These are phyloP conservation scores for Phytopythium boreale DNA, from an alignment of 352 stramenopile species.

Conservation along the genomic window DNA sequence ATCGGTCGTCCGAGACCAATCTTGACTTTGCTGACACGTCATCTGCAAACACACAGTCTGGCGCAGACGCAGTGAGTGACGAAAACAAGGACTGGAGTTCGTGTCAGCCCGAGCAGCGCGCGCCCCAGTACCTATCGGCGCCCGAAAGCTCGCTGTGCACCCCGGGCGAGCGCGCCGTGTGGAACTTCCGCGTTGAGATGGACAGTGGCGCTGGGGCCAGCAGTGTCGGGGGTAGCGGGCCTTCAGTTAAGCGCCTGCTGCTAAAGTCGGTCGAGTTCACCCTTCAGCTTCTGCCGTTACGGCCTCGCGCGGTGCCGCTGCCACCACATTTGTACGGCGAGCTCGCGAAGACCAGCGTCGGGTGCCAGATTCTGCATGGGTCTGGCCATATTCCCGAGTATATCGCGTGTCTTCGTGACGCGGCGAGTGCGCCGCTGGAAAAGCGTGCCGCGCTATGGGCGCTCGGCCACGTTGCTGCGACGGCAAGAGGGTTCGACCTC, in stretches of 20 bases:
- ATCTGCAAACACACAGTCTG: constrained; percentile 18
- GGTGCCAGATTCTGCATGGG: constrained; percentile 75
- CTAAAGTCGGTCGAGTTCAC: constrained; percentile 91
- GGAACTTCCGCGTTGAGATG: constrained; percentile 90
- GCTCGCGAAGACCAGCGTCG: constrained; percentile 77
- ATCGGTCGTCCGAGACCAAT: constrained; percentile 69
- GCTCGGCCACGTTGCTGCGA: constrained; percentile 78
- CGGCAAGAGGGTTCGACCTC: constrained; percentile 74
- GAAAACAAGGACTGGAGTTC: constrained; percentile 90
- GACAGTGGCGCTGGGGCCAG: constrained; percentile 35
- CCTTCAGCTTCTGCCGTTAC: constrained; percentile 75
- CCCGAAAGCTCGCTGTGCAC: constrained; percentile 78
- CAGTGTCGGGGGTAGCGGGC: constrained; percentile 26
- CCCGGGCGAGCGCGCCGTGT: constrained; percentile 78
- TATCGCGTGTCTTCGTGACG: constrained; percentile 75
- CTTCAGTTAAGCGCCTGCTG: constrained; percentile 58
- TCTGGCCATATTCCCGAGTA: constrained; percentile 85
- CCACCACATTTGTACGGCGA: constrained; percentile 85
- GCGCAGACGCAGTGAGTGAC: constrained; percentile 56
- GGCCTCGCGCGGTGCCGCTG: constrained; percentile 72
- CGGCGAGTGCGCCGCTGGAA: constrained; percentile 78
- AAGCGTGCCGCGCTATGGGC: constrained; percentile 85
- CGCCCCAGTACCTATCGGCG: constrained; percentile 54
- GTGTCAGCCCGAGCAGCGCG: constrained; percentile 80
- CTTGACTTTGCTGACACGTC: constrained; percentile 68